Base-by-base conservation (phyloP, 345 rosid genomes). In the Camelina hispida region DNA sequence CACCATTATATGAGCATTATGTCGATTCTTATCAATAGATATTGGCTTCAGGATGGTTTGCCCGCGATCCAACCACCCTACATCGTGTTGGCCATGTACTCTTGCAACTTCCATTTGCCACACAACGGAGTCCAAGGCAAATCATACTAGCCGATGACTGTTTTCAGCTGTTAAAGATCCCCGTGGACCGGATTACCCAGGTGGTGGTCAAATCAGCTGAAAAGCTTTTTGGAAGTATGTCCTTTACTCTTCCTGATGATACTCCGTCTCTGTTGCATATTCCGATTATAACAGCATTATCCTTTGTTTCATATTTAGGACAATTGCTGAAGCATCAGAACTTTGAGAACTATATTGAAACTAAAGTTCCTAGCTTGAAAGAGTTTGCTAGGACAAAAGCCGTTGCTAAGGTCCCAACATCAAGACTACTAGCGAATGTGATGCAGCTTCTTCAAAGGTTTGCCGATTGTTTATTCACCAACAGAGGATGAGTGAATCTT, bases 171-270 rank as follows among this genome's bases (percentile, higher is more conserved):
- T 44, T 83, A 56, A 89, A 89, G 77, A 81, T 93, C 77, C 94
- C 94, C 18, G 72, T 51, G 53, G 94, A 95, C 58, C 88, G 87
- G 78, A 74, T 89, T 71, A 44, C 82, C 23, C 88, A 85, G 83
- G 94, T 86, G 81, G 89, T 95, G 69, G 79, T 76, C 69, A 95
- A 76, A 82, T 88, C 98, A 68, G 76, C 96, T 2, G 96, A 90
- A 86, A 95, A 89, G 84, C 83, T 85, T 61, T 90, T 85, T 55
- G 99, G 99, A 85, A 93, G 99, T 95, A 88, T 77, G 98, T 77
- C 50, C 72, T 71, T 66, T 56, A 40, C 70, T 71, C 50, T 81
- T 69, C 48, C 9, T 42, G 51, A 17, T 46, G 1, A 0, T 37
- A 28, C 17, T 55, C 34, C 10, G 32, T 79, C 53, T 60, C 60